phyloP scores from a whole-genome alignment of 352 stramenopile genomes.

The Phytophthora tentaculata region DNA sequence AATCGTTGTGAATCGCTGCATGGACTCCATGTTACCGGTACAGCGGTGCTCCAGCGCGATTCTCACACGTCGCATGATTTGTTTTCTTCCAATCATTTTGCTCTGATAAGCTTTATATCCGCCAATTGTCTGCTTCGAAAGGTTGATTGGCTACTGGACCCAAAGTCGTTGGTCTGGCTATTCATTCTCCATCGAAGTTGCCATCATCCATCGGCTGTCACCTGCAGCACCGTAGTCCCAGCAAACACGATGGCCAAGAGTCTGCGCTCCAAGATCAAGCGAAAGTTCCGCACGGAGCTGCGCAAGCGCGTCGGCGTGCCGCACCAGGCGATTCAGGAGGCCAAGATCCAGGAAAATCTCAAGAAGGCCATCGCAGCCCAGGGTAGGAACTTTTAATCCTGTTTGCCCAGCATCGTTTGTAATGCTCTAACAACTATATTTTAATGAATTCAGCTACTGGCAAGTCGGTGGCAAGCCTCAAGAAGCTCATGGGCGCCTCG shows the following conservation, averaged over 20 bases:
- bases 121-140: slow-evolving; percentile 19
- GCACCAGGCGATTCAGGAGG: slow-evolving; percentile 71
- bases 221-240: not conserved
- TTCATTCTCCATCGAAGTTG: slow-evolving; percentile 29
- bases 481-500: slow-evolving; percentile 72
- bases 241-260: slow-evolving; percentile 80
- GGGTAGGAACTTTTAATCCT: slow-evolving; percentile 34
- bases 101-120: not conserved
- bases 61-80: slow-evolving; percentile 36
- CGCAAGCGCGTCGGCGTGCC: slow-evolving; percentile 83
- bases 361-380: slow-evolving; percentile 79
- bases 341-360: slow-evolving; percentile 87
- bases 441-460: slow-evolving; percentile 38
- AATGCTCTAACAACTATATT: slow-evolving; percentile 7
- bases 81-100: slow-evolving; percentile 22
- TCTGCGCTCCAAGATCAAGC: slow-evolving; percentile 91
- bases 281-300: slow-evolving; percentile 88
- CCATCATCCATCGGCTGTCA: not conserved
- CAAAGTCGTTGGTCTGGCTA: slow-evolving; percentile 20
- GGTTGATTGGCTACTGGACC: slow-evolving; percentile 38
- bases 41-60: no score
- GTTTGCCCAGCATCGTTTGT: not conserved
- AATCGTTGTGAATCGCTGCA: no score
- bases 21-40: no score
- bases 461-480: slow-evolving; percentile 66